Base-by-base conservation (phyloP, 1,139 yeast genomes). In the Blastobotrys malaysiensis region DNA sequence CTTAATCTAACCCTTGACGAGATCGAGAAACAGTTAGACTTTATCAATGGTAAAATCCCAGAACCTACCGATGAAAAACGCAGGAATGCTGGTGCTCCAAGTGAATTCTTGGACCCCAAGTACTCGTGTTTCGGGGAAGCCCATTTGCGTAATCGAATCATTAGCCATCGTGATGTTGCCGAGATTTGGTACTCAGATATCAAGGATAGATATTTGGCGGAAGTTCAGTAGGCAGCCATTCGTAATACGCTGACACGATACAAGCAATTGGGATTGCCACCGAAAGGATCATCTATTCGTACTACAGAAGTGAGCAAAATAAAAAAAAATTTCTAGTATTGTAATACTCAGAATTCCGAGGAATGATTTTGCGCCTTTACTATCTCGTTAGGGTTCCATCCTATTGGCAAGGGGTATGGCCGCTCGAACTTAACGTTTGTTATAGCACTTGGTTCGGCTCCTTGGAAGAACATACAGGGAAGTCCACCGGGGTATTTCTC, bases 161-260 rank as follows among this genome's bases (percentile, higher is more conserved):
- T 83, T 61, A 77, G 84, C 9, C 89, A 84, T 65, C 83, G 81
- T 58, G 88, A 84, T 62, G 89, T 84, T 45, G 85, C 86, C 6
- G 74, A 73, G 26, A 73, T 70, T 54, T 83, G 86, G 86, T 84
- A 84, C 62, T 86, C 88, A 1, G 77, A 77, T 6, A 67, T 79
- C 1, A 72, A 61, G 50, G 62, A 62, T 22, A 59, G 59, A 56
- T 68, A 68, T 45, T 43, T 59, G 39, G 57, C 57, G 2, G 53
- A 46, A 18, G 49, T 50, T 5, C 20, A 9, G 20, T 50, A 43
- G n/a, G 27, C 14, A 26, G 7, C 26, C 7, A n/a, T 43, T 14
- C n/a, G 31, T 26, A 5, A 22, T 5, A 22, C n/a, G 26, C 7
- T 22, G 26, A 5, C 5, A 22, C 5, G 7, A 22, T 7, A 22